Conservation (phyloP, 2,329 filamentous ascomycete species). For the Aspergillus ruber region DNA sequence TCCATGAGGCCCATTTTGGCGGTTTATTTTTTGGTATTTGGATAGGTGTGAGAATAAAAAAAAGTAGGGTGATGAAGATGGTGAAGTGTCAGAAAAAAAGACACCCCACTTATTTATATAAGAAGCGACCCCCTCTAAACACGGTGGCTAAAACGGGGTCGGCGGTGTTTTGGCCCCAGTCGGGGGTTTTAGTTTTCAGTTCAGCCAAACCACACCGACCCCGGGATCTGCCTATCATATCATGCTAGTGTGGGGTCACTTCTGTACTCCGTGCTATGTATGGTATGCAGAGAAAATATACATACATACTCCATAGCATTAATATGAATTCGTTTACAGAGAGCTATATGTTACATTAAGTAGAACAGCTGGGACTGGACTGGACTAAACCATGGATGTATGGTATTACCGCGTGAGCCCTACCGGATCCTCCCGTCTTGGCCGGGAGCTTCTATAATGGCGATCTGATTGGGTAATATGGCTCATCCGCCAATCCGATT, state of each 20-base stretch:
- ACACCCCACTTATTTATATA: neutral
- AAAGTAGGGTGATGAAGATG: no score
- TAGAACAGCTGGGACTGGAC: no score
- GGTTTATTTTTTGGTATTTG: no score
- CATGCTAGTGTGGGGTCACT: no score
- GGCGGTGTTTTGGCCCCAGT: neutral
- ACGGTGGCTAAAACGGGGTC: neutral
- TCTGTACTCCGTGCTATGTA: no score
- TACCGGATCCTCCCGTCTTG: slow-evolving; percentile 17
- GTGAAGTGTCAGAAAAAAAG: neutral
- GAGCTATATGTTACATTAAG: no score
- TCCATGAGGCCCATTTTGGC: slow-evolving; percentile 21
- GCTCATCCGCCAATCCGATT: neutral
- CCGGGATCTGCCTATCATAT: neutral
- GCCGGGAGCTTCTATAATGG: slow-evolving; percentile 9
- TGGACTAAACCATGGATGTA: neutral
- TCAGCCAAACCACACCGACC: neutral
- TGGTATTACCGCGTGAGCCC: neutral
- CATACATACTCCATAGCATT: neutral
- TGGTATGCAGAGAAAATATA: neutral
- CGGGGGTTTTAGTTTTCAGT: neutral
- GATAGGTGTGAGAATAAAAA: no score
- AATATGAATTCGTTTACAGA: neutral
- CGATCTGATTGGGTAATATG: neutral
- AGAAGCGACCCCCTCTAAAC: neutral